Evolutionary conservation across 2,329 filamentous ascomycete genomes (phyloP).

Genomic region (Fusarium sp.): DNA sequence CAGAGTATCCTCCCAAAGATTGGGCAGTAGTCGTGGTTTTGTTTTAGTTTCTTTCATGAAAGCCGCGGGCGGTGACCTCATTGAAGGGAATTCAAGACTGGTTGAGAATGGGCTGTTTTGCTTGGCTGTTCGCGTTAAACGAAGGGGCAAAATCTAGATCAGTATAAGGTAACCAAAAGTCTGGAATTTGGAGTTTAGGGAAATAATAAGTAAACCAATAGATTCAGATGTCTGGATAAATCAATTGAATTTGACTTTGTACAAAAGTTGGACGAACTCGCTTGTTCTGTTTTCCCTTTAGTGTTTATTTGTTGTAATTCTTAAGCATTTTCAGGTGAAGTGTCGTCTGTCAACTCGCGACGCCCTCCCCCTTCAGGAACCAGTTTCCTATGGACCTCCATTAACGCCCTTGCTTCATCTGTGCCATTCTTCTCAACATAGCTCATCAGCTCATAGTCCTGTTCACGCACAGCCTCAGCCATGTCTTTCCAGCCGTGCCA

Average conservation of each 20-base stretch:
- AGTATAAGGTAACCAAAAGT: conserved; percentile 8
- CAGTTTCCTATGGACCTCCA: conserved; percentile 32
- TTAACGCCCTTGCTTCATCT: conserved; percentile 30
- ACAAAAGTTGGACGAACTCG: not conserved
- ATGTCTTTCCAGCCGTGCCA: conserved; percentile 52
- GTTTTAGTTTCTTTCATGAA: not conserved
- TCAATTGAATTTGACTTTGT: conserved; percentile 4
- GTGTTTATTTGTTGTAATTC: conserved; percentile 1
- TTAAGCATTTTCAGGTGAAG: not conserved
- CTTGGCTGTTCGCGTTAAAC: not conserved
- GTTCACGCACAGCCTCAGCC: conserved; percentile 45
- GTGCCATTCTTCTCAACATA: conserved; percentile 44
- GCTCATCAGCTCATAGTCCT: conserved; percentile 46
- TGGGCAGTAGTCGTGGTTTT: not conserved
- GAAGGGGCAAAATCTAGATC: not conserved
- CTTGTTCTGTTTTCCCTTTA: conserved; percentile 4
- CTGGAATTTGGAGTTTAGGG: conserved; percentile 12
- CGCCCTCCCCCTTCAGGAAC: conserved; percentile 33
- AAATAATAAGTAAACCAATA: conserved; percentile 3
- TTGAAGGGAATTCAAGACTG: not conserved
- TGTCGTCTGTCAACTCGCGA: not conserved
- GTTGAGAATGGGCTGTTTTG: not conserved
- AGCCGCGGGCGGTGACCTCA: not conserved
- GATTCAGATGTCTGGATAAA: conserved; percentile 14
- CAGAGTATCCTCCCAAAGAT: conserved; percentile 34